Percentiles rank a stretch among this genome's conserved stretches.
These are phyloP conservation scores for Geosiphon pyriformis DNA, from an alignment of 192 early-diverging fungal species.

Conservation along the genomic window DNA sequence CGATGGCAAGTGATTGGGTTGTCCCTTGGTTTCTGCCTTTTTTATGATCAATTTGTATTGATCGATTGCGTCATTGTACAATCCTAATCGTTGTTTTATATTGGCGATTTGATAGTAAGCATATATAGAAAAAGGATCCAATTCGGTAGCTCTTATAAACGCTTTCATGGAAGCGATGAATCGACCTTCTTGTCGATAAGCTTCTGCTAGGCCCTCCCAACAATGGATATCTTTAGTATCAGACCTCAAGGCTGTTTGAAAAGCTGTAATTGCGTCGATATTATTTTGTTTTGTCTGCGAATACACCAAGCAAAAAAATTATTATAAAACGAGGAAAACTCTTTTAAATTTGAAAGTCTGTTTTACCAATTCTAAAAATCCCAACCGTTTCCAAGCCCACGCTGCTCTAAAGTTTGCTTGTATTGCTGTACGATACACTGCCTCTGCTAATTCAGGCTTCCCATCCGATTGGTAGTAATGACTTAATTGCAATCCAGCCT, in stretches of 20 bases:
- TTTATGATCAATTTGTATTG: slow-evolving; percentile 37
- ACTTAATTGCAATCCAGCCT: slow-evolving; percentile 60
- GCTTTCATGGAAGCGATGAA: slow-evolving; percentile 75
- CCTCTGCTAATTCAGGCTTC: slow-evolving; percentile 41
- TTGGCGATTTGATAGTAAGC: slow-evolving; percentile 42
- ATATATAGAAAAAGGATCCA: slow-evolving; percentile 49
- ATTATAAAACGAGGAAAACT: too few relatives aligned
- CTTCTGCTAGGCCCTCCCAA: slow-evolving; percentile 79
- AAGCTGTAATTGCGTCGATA: slow-evolving; percentile 56
- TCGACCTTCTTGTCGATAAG: slow-evolving; percentile 64
- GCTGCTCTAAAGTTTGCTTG: slow-evolving; percentile 40
- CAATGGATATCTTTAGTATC: slow-evolving; percentile 54
- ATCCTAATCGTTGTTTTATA: slow-evolving; percentile 49
- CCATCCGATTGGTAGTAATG: slow-evolving; percentile 54
- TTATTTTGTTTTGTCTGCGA: slow-evolving; percentile 36
- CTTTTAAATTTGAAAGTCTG: too few relatives aligned
- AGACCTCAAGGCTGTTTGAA: slow-evolving; percentile 79
- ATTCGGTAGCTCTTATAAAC: slow-evolving; percentile 60
- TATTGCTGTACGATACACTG: slow-evolving; percentile 41
- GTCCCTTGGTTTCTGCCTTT: slow-evolving; percentile 30
- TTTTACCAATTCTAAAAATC: slow-evolving; percentile 59
- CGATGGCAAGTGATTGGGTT: slow-evolving; percentile 39
- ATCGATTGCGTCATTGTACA: slow-evolving; percentile 47
- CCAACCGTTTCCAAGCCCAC: slow-evolving; percentile 81
- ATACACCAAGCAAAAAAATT: too few relatives aligned